Conservation (phyloP, 2,329 filamentous ascomycete genomes). For the Alternaria panax region DNA sequence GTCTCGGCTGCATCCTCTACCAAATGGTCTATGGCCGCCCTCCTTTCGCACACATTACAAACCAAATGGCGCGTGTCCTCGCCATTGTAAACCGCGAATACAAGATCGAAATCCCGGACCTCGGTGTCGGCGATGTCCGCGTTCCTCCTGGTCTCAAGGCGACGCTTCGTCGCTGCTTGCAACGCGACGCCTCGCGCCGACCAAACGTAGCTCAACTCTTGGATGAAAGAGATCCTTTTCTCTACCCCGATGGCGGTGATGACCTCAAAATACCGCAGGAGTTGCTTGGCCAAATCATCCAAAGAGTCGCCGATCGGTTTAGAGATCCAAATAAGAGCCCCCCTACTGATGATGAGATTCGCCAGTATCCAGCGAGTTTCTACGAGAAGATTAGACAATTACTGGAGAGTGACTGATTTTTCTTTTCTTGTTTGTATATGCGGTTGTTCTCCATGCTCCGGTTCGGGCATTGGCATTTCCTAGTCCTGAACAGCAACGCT, state of each 20-base stretch:
- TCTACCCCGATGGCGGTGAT: conserved; percentile 64
- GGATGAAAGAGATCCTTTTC: conserved; percentile 62
- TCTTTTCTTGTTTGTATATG: neutral
- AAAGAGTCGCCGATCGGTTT: conserved; percentile 67
- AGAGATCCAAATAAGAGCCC: conserved; percentile 59
- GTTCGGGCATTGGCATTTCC: neutral
- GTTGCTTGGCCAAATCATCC: conserved; percentile 66
- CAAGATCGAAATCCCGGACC: conserved; percentile 73
- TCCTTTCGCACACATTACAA: conserved; percentile 90
- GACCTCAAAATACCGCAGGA: conserved; percentile 60
- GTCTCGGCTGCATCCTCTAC: conserved; percentile 93
- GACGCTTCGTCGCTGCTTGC: conserved; percentile 65
- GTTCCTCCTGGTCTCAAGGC: conserved; percentile 64
- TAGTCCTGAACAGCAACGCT: neutral
- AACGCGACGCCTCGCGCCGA: conserved; percentile 64
- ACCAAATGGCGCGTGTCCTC: conserved; percentile 84
- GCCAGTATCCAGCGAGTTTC: conserved; percentile 56
- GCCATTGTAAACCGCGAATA: conserved; percentile 84
- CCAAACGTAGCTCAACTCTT: conserved; percentile 66
- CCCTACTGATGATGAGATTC: conserved; percentile 64
- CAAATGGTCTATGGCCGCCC: conserved; percentile 98
- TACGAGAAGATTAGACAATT: conserved; percentile 57
- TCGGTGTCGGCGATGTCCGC: conserved; percentile 69
- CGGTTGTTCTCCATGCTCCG: neutral
- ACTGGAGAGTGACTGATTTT: conserved; percentile 33